Evolutionary conservation across 169 alveolate genomes (phyloP), one percentile per base, ranked within the genome.

Genomic region (Eimeria praecox): DNA sequence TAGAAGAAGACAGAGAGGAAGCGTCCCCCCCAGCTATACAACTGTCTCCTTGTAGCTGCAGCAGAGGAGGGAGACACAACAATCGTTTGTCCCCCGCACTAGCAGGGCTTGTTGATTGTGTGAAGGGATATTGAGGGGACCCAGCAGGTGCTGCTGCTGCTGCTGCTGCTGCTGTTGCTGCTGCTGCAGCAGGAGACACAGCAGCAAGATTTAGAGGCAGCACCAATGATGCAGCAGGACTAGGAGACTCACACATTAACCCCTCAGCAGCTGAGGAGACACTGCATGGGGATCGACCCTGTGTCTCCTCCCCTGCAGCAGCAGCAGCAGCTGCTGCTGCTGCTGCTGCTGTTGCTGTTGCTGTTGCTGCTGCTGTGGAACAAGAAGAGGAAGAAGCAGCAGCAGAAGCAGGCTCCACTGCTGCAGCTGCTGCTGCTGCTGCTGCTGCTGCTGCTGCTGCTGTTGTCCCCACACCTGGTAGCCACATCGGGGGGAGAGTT

Each of bases 201-300:
- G 30, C 78, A 30, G 33, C 12, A 27, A 4, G 16, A 38, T 46
- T 22, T 42, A 75, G 40, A 46, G 86, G 86, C 8, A 75, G 20
- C 42, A 75, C 52, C 49, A 75, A 75, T 5, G 54, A 24, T 6
- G 52, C 86, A 30, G 30, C 86, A n/a, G 86, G 86, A 42, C 86
- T 75, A 18, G 42, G n/a, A 9, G 86, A 30, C 30, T 75, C 86
- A 46, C 86, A 75, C 9, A 75, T 9, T 35, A 75, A 38, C 8
- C 20, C 86, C 42, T 75, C 86, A 8, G 54, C 86, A 4, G 52
- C 49, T 30, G 86, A 75, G 42, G 49, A 16, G 3, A 42, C 30
- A 46, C 86, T 75, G 86, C 86, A 75, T 9, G 86, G 86, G 49
- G 86, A 75, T 42, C 52, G 86, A 6, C 86, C 86, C 20, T 75